Evolutionary conservation across 2,329 filamentous ascomycete genomes (phyloP).

Genomic region (Colletotrichum nymphaeae): DNA sequence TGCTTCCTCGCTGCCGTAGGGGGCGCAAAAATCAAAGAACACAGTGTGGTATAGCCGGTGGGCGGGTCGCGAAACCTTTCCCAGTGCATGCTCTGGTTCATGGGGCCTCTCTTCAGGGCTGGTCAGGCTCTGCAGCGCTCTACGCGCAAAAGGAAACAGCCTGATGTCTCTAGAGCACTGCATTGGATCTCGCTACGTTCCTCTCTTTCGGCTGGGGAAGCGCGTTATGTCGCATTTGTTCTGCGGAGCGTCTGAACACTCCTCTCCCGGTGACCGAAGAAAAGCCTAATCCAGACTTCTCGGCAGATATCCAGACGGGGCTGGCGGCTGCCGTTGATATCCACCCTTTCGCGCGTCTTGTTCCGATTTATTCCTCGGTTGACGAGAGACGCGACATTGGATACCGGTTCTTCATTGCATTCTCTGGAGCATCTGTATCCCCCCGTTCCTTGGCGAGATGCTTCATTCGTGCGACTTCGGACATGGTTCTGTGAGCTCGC

Average conservation of each 20-base stretch:
- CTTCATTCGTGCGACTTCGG: slow-evolving; percentile 27
- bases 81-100: neutral
- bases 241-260: slow-evolving; percentile 25
- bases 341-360: neutral
- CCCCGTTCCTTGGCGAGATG: slow-evolving; percentile 23
- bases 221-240: slow-evolving; percentile 5
- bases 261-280: slow-evolving; percentile 26
- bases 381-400: slow-evolving; percentile 7
- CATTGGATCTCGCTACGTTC: neutral
- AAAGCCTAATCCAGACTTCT: slow-evolving; percentile 21
- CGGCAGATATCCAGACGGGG: slow-evolving; percentile 6
- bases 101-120: neutral
- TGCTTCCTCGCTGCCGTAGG: neutral
- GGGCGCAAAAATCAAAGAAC: neutral
- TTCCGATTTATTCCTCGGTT: slow-evolving; percentile 27
- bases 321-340: neutral
- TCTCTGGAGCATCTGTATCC: slow-evolving; percentile 10
- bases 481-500: slow-evolving; percentile 10
- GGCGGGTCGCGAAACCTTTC: neutral
- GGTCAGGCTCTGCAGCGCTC: neutral
- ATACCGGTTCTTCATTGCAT: neutral
- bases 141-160: neutral
- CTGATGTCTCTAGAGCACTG: neutral
- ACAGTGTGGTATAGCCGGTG: neutral
- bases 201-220: slow-evolving; percentile 6